phyloP scores from a whole-genome alignment of 2,329 filamentous ascomycete genomes.

The Diaporthe destruens region DNA sequence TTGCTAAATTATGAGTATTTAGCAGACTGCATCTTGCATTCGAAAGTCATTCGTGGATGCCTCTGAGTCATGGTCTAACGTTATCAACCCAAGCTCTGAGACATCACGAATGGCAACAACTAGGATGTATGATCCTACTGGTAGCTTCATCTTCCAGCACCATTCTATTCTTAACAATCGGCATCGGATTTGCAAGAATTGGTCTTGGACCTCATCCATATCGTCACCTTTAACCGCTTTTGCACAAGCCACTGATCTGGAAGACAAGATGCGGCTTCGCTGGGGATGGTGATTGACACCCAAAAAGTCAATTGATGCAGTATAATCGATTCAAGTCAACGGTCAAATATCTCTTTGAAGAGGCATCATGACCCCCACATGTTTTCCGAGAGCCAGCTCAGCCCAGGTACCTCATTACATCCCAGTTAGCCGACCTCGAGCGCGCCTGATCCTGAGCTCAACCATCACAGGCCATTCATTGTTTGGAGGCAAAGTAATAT shows the following conservation, averaged over 20 bases:
- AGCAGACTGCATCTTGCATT: not conserved
- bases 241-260: not conserved
- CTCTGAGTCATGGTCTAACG: too few relatives aligned
- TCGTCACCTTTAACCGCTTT: not conserved
- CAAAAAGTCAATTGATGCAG: not conserved
- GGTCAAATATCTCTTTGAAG: not conserved
- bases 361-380: not conserved
- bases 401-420: not conserved
- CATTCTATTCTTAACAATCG: too few relatives aligned
- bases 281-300: not conserved
- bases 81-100: not conserved
- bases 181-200: too few relatives aligned
- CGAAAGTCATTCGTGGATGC: not conserved
- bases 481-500: not conserved
- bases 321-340: not conserved
- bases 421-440: not conserved
- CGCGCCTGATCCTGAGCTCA: not conserved
- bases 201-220: not conserved
- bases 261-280: not conserved
- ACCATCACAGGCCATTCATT: not conserved
- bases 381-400: not conserved
- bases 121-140: not conserved
- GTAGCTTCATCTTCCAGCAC: too few relatives aligned
- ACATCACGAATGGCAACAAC: not conserved
- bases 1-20: not conserved